Evolutionary conservation across 805 yeast species (phyloP), one percentile per base, ranked within the genome.

Genomic region (Nakazawaea sp.): DNA sequence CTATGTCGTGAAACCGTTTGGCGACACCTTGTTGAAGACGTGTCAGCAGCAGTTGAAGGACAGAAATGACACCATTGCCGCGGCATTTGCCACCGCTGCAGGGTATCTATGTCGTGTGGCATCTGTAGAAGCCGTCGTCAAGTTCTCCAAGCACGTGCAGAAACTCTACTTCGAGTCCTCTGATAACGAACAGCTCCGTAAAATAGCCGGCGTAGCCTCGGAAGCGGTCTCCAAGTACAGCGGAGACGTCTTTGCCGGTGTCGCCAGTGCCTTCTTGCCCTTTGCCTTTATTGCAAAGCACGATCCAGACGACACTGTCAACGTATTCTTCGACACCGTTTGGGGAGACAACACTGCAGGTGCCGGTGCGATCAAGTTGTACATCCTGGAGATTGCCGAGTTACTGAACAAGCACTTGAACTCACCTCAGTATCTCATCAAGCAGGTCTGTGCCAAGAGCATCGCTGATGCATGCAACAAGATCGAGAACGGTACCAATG

Each of bases 341-440:
- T 90, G 97, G 96, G 64, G 70, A 8, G 95, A 85, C 47, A 74
- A 77, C 35, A 74, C 90, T 3, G 70, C 83, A 10, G 89, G 95
- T 2, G 85, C 87, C 6, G 81, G 77, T 26, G 78, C 94, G 0
- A 64, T 87, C 12, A 75, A 72, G 45, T 60, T 87, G 2, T 87
- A 87, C 47, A 58, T 83, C 27, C 54, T 59, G 10, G 97, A 90
- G 45, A 85, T 92, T 28, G 55, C 79, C 17, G 57, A 51, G 0
- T 50, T 85, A 16, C 66, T 77, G 16, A 61, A 65, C 21, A 49
- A 47, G 2, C 60, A 81, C 42, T 64, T 88, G 32, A 51, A 54
- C 2, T 78, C 88, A 2, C 72, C 64, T 26, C 70, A 74, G 38
- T 85, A 83, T 61, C 62, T 63, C 13, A 62, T 83, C 3, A 70